Conservation (phyloP, 2,329 filamentous ascomycete genomes). For the Clonostachys sp. region DNA sequence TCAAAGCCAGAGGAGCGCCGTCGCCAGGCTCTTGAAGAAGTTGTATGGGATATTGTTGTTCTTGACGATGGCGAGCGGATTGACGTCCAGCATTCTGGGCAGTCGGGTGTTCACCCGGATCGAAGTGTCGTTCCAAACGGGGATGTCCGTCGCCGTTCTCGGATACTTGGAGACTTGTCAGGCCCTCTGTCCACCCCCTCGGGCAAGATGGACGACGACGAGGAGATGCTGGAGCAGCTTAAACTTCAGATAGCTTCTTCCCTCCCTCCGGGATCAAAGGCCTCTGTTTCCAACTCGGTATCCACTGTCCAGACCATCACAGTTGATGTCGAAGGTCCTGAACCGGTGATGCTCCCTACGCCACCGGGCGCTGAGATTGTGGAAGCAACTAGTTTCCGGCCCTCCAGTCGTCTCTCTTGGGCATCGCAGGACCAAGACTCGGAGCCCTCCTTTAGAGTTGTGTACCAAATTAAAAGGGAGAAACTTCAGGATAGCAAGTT, state of each 20-base stretch:
- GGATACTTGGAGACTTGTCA: not conserved
- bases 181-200: no score
- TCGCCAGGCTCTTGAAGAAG: slow-evolving; percentile 44
- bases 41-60: slow-evolving; percentile 64
- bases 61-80: slow-evolving; percentile 53
- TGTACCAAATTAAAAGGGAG: slow-evolving; percentile 54
- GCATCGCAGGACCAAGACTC: not conserved
- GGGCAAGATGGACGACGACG: slow-evolving; percentile 21
- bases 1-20: slow-evolving; percentile 43
- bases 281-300: slow-evolving; percentile 55
- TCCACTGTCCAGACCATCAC: slow-evolving; percentile 60
- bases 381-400: slow-evolving; percentile 35
- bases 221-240: slow-evolving; percentile 36
- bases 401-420: slow-evolving; percentile 4
- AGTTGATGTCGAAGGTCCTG: slow-evolving; percentile 53
- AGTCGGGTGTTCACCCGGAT: slow-evolving; percentile 1
- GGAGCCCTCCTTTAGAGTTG: slow-evolving; percentile 41
- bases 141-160: not conserved
- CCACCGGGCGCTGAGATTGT: slow-evolving; percentile 56
- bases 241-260: slow-evolving; percentile 51
- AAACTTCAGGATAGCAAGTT: slow-evolving; percentile 37
- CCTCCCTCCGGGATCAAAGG: slow-evolving; percentile 48
- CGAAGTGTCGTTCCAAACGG: not conserved
- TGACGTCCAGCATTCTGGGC: slow-evolving; percentile 31
- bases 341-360: slow-evolving; percentile 44